Percentiles rank a stretch among this genome's conserved stretches.
Evolutionary conservation across 177 flowering plant genomes (phyloP).

Genomic region (Telopea speciosissima): DNA sequence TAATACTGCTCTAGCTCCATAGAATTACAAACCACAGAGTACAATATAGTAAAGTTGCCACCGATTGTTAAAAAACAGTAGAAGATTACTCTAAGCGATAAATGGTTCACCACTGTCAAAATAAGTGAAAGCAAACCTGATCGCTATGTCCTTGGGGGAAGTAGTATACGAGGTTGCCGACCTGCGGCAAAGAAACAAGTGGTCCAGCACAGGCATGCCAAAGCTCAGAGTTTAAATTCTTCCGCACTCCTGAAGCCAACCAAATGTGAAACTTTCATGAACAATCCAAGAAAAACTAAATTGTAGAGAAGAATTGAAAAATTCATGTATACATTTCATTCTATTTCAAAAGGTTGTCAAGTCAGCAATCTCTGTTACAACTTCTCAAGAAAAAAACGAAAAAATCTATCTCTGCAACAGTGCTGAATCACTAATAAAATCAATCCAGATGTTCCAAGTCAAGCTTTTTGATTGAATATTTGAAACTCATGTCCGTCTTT

Average conservation of each 20-base stretch:
- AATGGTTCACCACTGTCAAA: background rate
- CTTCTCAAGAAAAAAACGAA: no score
- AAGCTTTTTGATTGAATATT: background rate
- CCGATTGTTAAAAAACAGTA: background rate
- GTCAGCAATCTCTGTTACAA: no score
- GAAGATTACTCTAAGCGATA: background rate
- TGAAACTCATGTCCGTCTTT: background rate
- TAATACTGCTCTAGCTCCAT: no score
- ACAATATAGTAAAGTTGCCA: background rate
- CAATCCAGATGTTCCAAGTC: background rate
- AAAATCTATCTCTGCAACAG: no score
- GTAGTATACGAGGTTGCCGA: conserved; percentile 80
- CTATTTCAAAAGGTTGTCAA: no score
- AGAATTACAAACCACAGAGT: background rate
- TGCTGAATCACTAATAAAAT: background rate
- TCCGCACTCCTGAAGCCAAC: conserved; percentile 45
- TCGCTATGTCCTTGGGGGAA: conserved; percentile 98
- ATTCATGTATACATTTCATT: no score
- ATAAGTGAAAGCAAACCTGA: conserved; percentile 51
- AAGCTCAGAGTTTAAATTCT: conserved; percentile 73
- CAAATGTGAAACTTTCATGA: background rate
- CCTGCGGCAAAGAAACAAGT: conserved; percentile 80
- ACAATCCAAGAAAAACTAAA: background rate
- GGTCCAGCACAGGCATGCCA: conserved; percentile 99
- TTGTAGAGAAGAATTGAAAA: background rate